phyloP scores from a whole-genome alignment of 2,329 filamentous ascomycete species.

The Lasiodiplodia sp. region DNA sequence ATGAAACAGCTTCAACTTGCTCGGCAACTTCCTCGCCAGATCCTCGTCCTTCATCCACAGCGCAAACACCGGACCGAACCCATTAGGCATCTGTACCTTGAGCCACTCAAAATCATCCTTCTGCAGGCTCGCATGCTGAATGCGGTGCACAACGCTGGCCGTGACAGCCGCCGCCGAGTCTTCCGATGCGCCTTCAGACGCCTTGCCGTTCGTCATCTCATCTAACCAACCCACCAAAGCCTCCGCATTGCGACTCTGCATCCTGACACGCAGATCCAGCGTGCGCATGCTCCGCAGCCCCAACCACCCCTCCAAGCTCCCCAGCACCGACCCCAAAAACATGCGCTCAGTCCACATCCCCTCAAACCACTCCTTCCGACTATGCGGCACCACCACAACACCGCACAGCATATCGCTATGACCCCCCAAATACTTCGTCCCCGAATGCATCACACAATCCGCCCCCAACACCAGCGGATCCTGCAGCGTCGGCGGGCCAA shows the following conservation, averaged over 20 bases:
- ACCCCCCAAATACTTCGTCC: constrained; percentile 95
- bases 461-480: constrained; percentile 84
- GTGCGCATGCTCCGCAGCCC: constrained; percentile 87
- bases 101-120: constrained; percentile 71
- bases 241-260: constrained; percentile 76
- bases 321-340: constrained; percentile 82
- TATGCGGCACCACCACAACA: constrained; percentile 68
- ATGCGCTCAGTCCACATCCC: constrained; percentile 72
- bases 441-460: constrained; percentile 89
- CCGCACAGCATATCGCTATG: constrained; percentile 95
- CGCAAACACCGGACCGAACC: constrained; percentile 88
- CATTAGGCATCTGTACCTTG: constrained; percentile 85
- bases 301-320: constrained; percentile 89
- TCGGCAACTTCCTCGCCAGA: constrained; percentile 74
- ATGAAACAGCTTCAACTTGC: constrained; percentile 82
- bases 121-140: constrained; percentile 79
- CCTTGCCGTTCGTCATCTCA: constrained; percentile 27
- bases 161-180: constrained; percentile 41
- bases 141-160: constrained; percentile 60
- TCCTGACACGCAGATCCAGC: constrained; percentile 78
- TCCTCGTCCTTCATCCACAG: constrained; percentile 69
- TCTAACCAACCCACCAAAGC: constrained; percentile 76
- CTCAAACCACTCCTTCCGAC: constrained; percentile 44
- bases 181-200: not conserved
- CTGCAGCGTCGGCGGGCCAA: constrained; percentile 87